Percentiles rank a stretch among this genome's conserved stretches.
These are phyloP conservation scores for Chaetomium sp. DNA, from an alignment of 2,329 filamentous ascomycete species.

Conservation along the genomic window DNA sequence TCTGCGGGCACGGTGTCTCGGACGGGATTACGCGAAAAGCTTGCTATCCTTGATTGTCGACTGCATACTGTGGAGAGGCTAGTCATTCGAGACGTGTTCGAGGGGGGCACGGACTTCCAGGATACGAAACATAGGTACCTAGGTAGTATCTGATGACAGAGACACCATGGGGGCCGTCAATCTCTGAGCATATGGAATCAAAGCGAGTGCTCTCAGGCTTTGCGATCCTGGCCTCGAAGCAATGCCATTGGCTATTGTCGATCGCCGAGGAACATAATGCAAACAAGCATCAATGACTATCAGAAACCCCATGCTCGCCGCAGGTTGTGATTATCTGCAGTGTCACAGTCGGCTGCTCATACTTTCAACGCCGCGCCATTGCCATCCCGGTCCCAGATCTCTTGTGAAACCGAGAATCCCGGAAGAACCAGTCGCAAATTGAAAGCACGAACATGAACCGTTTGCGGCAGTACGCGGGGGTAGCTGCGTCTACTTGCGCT, in stretches of 20 bases:
- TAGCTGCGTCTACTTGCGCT: neutral
- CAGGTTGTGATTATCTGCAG: neutral
- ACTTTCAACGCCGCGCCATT: slow-evolving; percentile 23
- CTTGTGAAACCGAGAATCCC: slow-evolving; percentile 25
- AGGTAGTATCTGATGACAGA: neutral
- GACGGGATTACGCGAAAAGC: slow-evolving; percentile 5
- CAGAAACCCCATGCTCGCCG: neutral
- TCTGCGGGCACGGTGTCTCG: neutral
- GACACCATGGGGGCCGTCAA: neutral
- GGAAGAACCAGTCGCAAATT: slow-evolving; percentile 16
- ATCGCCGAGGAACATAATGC: slow-evolving; percentile 25
- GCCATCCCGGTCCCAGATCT: slow-evolving; percentile 7
- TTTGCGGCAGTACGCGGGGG: neutral
- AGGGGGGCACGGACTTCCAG: slow-evolving; percentile 6
- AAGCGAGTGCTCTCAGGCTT: neutral
- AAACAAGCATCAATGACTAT: neutral
- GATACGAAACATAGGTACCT: no score
- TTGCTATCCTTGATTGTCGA: neutral
- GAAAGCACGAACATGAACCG: neutral
- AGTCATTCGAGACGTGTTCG: neutral
- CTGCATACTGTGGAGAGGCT: neutral
- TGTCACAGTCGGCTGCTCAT: slow-evolving; percentile 15
- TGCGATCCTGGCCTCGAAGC: neutral
- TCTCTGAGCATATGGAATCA: neutral
- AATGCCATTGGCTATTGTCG: slow-evolving; percentile 8